phyloP scores from a whole-genome alignment of 2,329 filamentous ascomycete species.

The Decorospora gaudefroyi region DNA sequence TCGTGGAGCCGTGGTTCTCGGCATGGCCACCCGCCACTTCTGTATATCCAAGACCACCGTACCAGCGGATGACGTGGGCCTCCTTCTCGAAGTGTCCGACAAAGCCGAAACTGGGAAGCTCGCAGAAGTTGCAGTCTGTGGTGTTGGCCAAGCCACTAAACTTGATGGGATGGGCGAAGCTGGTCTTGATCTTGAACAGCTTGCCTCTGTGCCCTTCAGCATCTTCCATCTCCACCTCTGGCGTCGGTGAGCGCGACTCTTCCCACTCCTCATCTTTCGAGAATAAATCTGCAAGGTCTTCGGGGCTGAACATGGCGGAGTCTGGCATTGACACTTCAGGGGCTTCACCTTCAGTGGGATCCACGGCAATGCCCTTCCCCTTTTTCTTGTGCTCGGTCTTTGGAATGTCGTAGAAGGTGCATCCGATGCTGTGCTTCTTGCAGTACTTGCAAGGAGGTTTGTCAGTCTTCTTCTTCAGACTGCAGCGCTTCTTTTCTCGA shows the following conservation, averaged over 20 bases:
- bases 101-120: conserved; percentile 48
- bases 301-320: conserved; percentile 15
- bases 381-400: conserved; percentile 16
- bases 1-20: conserved; percentile 26
- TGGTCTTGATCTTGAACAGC: conserved; percentile 44
- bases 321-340: conserved; percentile 8
- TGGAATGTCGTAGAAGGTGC: conserved; percentile 37
- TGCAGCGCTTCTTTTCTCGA: conserved; percentile 36
- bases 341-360: conserved; percentile 2
- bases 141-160: conserved; percentile 31
- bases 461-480: conserved; percentile 33
- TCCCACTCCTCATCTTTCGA: conserved; percentile 4
- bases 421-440: conserved; percentile 30
- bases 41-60: conserved; percentile 44
- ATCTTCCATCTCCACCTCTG: conserved; percentile 37
- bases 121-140: conserved; percentile 50
- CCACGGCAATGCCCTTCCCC: background rate
- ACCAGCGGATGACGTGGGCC: conserved; percentile 45
- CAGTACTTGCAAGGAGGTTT: conserved; percentile 44
- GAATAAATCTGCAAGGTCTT: conserved; percentile 24
- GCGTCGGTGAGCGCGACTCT: conserved; percentile 25
- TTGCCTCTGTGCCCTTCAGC: conserved; percentile 29
- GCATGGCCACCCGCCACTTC: conserved; percentile 49
- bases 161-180: conserved; percentile 49
- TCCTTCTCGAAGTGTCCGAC: conserved; percentile 45